These are phyloP conservation scores for Triticum urartu DNA, from an alignment of 176 grass and related monocot genomes.

Conservation along the genomic window DNA sequence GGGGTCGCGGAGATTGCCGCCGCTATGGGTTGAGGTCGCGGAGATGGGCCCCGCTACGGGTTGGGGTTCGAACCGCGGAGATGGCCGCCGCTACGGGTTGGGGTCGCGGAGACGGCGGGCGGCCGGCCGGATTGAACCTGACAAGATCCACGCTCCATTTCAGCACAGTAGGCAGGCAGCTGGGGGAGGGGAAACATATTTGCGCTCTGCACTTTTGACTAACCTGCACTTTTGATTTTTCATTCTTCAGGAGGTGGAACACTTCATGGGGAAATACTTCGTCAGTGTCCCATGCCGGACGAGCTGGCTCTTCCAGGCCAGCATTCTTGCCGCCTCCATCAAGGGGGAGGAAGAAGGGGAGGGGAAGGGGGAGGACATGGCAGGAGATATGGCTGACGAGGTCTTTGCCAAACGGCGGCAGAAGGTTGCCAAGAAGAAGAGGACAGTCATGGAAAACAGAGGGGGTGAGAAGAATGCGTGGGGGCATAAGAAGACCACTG, in stretches of 20 bases:
- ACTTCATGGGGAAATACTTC: slow-evolving; percentile 33
- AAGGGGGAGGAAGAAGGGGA: neutral
- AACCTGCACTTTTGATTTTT: neutral
- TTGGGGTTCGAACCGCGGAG: too few relatives aligned
- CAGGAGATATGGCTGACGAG: neutral
- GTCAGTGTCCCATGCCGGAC: slow-evolving; percentile 12
- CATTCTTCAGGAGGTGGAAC: slow-evolving; percentile 34
- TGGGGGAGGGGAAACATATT: neutral
- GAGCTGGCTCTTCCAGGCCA: slow-evolving; percentile 39
- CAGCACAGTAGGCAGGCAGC: neutral
- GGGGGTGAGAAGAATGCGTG: neutral
- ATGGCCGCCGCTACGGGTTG: neutral
- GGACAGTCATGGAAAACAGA: neutral
- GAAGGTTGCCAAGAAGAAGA: neutral
- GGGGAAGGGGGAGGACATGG: neutral
- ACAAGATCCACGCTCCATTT: slow-evolving; percentile 43
- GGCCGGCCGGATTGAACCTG: slow-evolving; percentile 27
- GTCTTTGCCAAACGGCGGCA: neutral
- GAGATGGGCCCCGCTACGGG: neutral
- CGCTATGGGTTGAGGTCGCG: neutral
- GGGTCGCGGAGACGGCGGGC: neutral
- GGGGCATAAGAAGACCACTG: slow-evolving; percentile 7
- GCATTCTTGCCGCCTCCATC: neutral
- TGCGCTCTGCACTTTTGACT: neutral
- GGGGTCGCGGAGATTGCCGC: neutral